These are phyloP conservation scores for Phaffomyces thermotolerans DNA, from an alignment of 805 yeast species.

Conservation along the genomic window DNA sequence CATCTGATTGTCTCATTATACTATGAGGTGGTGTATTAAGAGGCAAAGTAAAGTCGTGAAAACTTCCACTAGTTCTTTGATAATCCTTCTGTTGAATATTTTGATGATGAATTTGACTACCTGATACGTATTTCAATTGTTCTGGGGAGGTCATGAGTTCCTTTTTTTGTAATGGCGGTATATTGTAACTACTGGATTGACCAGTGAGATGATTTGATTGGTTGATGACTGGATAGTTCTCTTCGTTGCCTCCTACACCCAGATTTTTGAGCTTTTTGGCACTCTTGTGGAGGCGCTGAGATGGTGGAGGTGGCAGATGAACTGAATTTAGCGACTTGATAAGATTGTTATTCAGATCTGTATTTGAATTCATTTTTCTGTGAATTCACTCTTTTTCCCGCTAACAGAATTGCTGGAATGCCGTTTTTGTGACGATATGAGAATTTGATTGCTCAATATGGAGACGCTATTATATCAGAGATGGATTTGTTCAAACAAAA, in stretches of 20 bases:
- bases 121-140: neutral
- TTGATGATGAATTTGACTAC: no score
- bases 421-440: neutral
- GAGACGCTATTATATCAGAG: no score
- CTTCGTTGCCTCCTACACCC: no score
- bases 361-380: slow-evolving; percentile 8
- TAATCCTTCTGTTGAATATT: neutral
- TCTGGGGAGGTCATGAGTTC: neutral
- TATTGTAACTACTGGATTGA: neutral
- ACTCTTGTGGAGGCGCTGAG: slow-evolving; percentile 8
- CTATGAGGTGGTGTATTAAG: slow-evolving; percentile 25
- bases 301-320: slow-evolving; percentile 35
- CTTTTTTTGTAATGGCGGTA: neutral
- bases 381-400: neutral
- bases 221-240: no score
- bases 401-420: neutral
- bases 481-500: neutral
- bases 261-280: neutral
- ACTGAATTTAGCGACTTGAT: slow-evolving; percentile 32
- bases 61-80: slow-evolving; percentile 2
- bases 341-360: slow-evolving; percentile 26
- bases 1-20: slow-evolving; percentile 14
- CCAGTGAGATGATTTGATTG: neutral
- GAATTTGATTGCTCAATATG: no score
- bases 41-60: slow-evolving; percentile 13